Evolutionary conservation across 2,329 filamentous ascomycete genomes (phyloP).

Genomic region (Apiospora hydei): DNA sequence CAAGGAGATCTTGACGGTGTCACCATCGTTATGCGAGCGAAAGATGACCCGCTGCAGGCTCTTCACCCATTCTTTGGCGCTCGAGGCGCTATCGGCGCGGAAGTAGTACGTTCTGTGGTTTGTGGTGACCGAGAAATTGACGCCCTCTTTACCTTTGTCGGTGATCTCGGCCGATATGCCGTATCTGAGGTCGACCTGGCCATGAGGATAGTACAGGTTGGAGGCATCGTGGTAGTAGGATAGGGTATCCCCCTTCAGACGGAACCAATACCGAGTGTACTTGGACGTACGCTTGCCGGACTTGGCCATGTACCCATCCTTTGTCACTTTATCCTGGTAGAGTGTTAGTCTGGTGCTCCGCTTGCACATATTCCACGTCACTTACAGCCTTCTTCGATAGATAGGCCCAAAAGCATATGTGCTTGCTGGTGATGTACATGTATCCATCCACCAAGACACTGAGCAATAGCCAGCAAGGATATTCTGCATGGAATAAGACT

Average conservation of each 20-base stretch:
- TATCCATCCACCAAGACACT: conserved; percentile 93
- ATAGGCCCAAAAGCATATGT: conserved; percentile 97
- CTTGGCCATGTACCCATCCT: conserved; percentile 89
- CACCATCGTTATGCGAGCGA: conserved; percentile 92
- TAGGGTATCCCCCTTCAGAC: conserved; percentile 88
- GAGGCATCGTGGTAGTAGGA: conserved; percentile 87
- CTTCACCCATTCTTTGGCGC: conserved; percentile 97
- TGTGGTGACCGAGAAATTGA: conserved; percentile 82
- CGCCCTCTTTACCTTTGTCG: conserved; percentile 79
- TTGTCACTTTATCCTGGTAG: conserved; percentile 71
- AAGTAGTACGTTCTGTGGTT: conserved; percentile 86
- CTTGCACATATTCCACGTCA: conserved; percentile 17
- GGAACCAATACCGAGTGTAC: conserved; percentile 93
- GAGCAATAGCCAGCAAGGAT: conserved; percentile 91
- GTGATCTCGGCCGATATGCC: conserved; percentile 84
- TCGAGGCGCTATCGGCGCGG: conserved; percentile 84
- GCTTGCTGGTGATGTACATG: conserved; percentile 91
- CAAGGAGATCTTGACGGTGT: conserved; percentile 94
- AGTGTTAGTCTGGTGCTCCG: conserved; percentile 29
- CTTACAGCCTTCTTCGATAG: conserved; percentile 89
- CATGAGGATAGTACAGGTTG: conserved; percentile 89
- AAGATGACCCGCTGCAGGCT: conserved; percentile 94
- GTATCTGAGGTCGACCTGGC: conserved; percentile 91
- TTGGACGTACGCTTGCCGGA: conserved; percentile 86
- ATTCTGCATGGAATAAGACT: conserved; percentile 63